Percentiles rank a stretch among this genome's conserved stretches.
Conservation (phyloP, 768 basidiomycete species). For the Suillus brevipes region DNA sequence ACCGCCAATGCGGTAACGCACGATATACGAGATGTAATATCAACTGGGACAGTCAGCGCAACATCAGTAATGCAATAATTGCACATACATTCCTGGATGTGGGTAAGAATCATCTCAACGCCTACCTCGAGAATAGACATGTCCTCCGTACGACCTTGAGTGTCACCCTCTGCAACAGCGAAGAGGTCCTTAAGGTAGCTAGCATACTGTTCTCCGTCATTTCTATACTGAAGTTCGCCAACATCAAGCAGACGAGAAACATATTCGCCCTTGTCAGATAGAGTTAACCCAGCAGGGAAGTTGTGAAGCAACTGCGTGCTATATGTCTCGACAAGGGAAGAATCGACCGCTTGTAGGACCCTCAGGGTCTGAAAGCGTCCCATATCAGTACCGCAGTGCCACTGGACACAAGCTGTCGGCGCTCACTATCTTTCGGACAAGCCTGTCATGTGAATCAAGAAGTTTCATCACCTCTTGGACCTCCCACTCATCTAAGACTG, state of each 20-base stretch:
- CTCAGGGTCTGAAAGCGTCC: constrained; percentile 51
- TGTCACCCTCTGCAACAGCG: constrained; percentile 37
- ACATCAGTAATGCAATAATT: background rate
- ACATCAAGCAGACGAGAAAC: constrained; percentile 56
- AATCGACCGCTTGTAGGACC: constrained; percentile 59
- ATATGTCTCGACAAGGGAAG: constrained; percentile 55
- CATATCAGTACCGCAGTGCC: constrained; percentile 7
- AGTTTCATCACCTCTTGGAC: constrained; percentile 72
- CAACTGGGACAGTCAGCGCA: constrained; percentile 31
- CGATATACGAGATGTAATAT: constrained; percentile 40
- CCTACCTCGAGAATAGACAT: constrained; percentile 52
- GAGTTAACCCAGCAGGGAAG: constrained; percentile 33
- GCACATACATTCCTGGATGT: constrained; percentile 51
- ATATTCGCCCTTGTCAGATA: constrained; percentile 42
- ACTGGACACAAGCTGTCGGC: background rate
- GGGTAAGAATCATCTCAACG: constrained; percentile 55
- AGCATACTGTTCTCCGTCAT: constrained; percentile 63
- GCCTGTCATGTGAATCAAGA: constrained; percentile 57
- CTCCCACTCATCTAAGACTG: constrained; percentile 68
- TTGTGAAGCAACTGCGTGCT: constrained; percentile 45
- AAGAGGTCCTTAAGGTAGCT: constrained; percentile 45
- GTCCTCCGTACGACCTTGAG: constrained; percentile 27
- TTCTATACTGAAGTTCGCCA: constrained; percentile 42
- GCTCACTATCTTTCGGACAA: constrained; percentile 60
- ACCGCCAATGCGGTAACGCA: constrained; percentile 48